phyloP scores from a whole-genome alignment of 2,329 filamentous ascomycete species.

The Daldinia sp. region DNA sequence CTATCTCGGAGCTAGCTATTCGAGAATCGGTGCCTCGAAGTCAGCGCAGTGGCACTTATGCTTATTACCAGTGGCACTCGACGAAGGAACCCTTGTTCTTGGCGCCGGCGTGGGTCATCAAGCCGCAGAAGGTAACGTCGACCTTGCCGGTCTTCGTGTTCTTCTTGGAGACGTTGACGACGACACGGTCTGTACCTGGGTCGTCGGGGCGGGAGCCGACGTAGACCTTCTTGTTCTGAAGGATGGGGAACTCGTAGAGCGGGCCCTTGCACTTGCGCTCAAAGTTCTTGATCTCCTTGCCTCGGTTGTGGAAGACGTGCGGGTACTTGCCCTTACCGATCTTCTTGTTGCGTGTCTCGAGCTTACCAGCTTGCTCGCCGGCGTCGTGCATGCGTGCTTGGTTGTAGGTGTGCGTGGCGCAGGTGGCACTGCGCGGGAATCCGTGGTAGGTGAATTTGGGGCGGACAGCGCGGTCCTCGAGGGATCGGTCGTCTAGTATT shows the following conservation, averaged over 20 bases:
- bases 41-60: neutral
- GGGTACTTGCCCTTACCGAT: constrained; percentile 14
- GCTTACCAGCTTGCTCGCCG: neutral
- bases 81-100: neutral
- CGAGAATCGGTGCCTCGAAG: neutral
- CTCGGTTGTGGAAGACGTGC: constrained; percentile 9
- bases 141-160: constrained; percentile 1
- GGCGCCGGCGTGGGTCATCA: constrained; percentile 1
- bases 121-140: constrained; percentile 3
- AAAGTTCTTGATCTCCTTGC: constrained; percentile 16
- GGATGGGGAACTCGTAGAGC: constrained; percentile 22
- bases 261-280: constrained; percentile 2
- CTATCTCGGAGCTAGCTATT: neutral
- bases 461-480: neutral
- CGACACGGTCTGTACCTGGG: neutral
- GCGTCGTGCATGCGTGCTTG: neutral
- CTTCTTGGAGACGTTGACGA: neutral
- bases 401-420: neutral
- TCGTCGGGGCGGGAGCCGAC: neutral
- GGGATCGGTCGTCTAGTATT: neutral
- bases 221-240: constrained; percentile 12
- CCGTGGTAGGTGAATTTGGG: neutral
- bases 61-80: constrained; percentile 1
- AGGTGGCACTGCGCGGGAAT: neutral
- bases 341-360: neutral